Conservation (phyloP, 352 stramenopile genomes). For the Phytophthora quininea region DNA sequence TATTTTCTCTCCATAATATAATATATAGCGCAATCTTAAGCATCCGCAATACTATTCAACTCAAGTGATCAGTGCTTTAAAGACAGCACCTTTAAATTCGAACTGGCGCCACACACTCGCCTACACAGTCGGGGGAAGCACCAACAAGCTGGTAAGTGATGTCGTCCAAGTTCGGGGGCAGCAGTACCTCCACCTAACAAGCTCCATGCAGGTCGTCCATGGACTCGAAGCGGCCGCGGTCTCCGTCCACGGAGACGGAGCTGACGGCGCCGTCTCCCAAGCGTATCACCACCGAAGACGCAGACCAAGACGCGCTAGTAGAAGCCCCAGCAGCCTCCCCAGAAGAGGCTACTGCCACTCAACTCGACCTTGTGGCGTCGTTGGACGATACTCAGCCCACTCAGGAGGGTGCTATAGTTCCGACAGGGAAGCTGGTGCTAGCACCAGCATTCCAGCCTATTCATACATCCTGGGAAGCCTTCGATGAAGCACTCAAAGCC, state of each 20-base stretch:
- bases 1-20: no score
- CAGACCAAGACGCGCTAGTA: slow-evolving; percentile 12
- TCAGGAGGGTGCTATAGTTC: background rate
- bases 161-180: slow-evolving; percentile 1
- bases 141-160: background rate
- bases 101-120: slow-evolving; percentile 1
- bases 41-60: background rate
- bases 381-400: background rate
- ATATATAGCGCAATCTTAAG: background rate
- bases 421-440: slow-evolving; percentile 29
- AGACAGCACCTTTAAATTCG: background rate
- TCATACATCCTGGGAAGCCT: slow-evolving; percentile 69
- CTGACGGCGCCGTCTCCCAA: slow-evolving; percentile 12
- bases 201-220: slow-evolving; percentile 2
- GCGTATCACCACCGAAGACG: slow-evolving; percentile 18
- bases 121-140: slow-evolving; percentile 6
- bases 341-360: background rate
- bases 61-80: background rate
- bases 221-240: slow-evolving; percentile 30
- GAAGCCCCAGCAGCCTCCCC: slow-evolving; percentile 3
- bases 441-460: slow-evolving; percentile 53
- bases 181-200: background rate
- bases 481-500: slow-evolving; percentile 62
- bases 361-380: background rate
- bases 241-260: slow-evolving; percentile 14